phyloP scores from a whole-genome alignment of 2,329 filamentous ascomycete species.

The Aspergillaceae sp. region DNA sequence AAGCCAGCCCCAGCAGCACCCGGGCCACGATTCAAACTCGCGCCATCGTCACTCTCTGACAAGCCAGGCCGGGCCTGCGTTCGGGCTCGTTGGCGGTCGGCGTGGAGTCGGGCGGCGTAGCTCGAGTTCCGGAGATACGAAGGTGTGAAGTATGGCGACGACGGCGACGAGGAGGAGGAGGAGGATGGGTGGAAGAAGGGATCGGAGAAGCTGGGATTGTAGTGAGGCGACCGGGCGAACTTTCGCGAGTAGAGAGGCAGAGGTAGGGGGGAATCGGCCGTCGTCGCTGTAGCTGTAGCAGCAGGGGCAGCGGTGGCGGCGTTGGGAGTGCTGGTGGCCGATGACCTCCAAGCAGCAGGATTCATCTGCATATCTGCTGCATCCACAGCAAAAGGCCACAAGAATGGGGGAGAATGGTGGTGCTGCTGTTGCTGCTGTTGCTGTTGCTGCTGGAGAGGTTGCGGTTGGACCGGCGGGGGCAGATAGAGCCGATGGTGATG shows the following conservation, averaged over 20 bases:
- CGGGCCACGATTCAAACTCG: conserved; percentile 3
- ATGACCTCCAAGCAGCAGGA: conserved; percentile 39
- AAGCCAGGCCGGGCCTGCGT: conserved; percentile 38
- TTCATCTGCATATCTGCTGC: conserved; percentile 43
- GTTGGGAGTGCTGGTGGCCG: conserved; percentile 5
- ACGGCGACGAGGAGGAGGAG: conserved; percentile 20
- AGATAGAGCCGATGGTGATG: conserved; percentile 29
- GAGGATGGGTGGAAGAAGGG: conserved; percentile 16
- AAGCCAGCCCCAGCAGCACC: conserved; percentile 33
- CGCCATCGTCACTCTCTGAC: conserved; percentile 37
- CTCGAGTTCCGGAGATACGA: conserved; percentile 72
- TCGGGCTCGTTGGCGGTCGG: conserved; percentile 46
- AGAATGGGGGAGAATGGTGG: conserved; percentile 22
- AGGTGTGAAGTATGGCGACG: conserved; percentile 61
- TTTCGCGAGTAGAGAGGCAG: conserved; percentile 43
- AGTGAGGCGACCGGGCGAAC: conserved; percentile 30
- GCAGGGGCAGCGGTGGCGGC: no score
- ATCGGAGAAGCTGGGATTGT: conserved; percentile 4
- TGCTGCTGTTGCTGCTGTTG: conserved; percentile 24
- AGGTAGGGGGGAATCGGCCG: conserved; percentile 19
- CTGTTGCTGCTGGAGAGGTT: not conserved
- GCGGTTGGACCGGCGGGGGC: conserved; percentile 25
- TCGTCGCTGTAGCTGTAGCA: not conserved
- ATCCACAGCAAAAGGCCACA: conserved; percentile 30
- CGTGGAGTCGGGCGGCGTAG: conserved; percentile 68